These are phyloP conservation scores for Colletotrichum echinochloae DNA, from an alignment of 2,329 filamentous ascomycete species.

Conservation along the genomic window DNA sequence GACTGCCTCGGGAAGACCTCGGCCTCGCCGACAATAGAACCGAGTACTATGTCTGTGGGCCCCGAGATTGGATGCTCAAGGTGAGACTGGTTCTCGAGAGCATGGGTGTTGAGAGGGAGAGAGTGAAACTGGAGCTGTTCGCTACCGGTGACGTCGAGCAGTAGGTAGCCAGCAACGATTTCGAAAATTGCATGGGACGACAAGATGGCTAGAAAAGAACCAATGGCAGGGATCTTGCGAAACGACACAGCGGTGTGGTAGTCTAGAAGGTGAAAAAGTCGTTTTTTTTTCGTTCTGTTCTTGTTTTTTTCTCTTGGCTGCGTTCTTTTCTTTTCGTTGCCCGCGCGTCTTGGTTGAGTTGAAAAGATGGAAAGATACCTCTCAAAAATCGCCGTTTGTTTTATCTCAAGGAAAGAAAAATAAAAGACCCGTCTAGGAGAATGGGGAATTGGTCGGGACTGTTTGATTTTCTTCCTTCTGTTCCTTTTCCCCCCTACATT, in stretches of 20 bases:
- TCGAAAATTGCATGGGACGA: constrained; percentile 4
- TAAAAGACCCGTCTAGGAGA: not conserved
- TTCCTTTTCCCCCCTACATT: not conserved
- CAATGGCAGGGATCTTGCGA: constrained; percentile 31
- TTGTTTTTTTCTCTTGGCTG: not conserved
- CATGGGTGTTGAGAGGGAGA: constrained; percentile 67
- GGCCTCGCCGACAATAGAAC: constrained; percentile 65
- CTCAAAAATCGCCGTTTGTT: constrained; percentile 5
- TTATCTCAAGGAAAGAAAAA: not conserved
- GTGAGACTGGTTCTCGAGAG: constrained; percentile 63
- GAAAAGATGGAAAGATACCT: constrained; percentile 34
- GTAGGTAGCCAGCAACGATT: not conserved
- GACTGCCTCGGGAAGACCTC: constrained; percentile 65
- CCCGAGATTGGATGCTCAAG: constrained; percentile 75
- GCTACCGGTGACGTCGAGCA: constrained; percentile 62
- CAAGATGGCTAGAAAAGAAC: not conserved
- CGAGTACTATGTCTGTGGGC: constrained; percentile 80
- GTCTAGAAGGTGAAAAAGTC: not conserved
- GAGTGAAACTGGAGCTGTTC: constrained; percentile 77
- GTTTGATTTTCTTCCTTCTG: constrained; percentile 32
- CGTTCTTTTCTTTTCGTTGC: not conserved
- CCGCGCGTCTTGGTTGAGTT: constrained; percentile 10
- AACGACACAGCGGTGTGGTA: constrained; percentile 19
- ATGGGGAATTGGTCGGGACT: not conserved
- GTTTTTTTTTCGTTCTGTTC: not conserved